Evolutionary conservation across 2,329 filamentous ascomycete genomes (phyloP), one percentile per base, ranked within the genome.

Genomic region (Pyrenophora teres): DNA sequence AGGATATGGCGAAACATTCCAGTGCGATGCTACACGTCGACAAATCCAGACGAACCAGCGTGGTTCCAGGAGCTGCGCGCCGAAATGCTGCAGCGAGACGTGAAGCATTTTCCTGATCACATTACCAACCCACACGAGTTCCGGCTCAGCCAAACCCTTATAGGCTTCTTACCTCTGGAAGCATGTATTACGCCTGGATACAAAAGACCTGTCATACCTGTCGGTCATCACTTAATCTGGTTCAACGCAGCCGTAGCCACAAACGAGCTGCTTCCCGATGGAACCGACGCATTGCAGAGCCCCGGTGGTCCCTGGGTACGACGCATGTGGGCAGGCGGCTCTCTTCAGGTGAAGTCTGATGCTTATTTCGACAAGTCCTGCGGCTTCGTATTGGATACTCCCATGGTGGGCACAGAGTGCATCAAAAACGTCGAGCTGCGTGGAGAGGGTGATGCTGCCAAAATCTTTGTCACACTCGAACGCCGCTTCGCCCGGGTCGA

Each of bases 301-400:
- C 93, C 93, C 0, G 90, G 88, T 1, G 69, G 70, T 3, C 85
- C 86, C 1, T 96, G 89, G 70, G 81, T 81, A 43, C 83, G 89
- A 18, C 86, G 94, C 15, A 85, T 99, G 77, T 99, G 94, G 94
- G 90, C 90, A 12, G 92, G 92, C 27, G 94, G 93, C 0, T 81
- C 81, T 35, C 74, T 97, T 7, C 69, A 68, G 1, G 89, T 89
- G 10, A 53, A 59, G 13, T 43, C 51, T 13, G 32, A 37, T 1
- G n/a, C 39, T 6, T 62, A 65, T 15, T 59, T 47, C 12, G 12
- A 48, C 23, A 12, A 6, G 2, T 19, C 33, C 1, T 10, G 9
- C 9, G 59, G 59, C 3, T 67, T 64, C 53, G 33, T 10, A 15
- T 7, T 47, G 18, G 41, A 50, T 8, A 31, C 37, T 4, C 49